A percentile compares a stretch with the other conserved stretches of the same genome.
These are phyloP conservation scores for Ceratocystis harringtonii DNA, from an alignment of 2,329 filamentous ascomycete species.

Conservation along the genomic window DNA sequence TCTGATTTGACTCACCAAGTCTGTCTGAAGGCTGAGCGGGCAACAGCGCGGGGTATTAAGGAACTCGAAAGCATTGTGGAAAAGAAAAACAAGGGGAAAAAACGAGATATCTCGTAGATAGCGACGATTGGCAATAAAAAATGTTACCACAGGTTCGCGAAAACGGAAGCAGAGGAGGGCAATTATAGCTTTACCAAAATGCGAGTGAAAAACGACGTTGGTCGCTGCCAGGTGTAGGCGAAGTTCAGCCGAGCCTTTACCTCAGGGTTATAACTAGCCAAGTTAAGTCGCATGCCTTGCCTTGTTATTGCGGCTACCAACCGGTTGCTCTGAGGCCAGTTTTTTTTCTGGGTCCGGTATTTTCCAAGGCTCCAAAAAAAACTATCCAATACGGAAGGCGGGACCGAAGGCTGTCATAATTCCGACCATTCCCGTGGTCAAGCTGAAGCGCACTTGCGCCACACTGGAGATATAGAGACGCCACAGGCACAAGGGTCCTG, in stretches of 20 bases:
- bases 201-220: constrained; percentile 15
- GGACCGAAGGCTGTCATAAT: constrained; percentile 10
- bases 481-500: not conserved
- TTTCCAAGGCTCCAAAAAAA: constrained; percentile 10
- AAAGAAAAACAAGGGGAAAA: constrained; percentile 11
- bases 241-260: constrained; percentile 14
- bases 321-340: not conserved
- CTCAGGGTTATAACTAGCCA: not conserved
- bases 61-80: constrained; percentile 44
- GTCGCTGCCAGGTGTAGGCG: constrained; percentile 9
- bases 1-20: constrained; percentile 27
- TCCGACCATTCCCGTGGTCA: constrained; percentile 15
- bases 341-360: constrained; percentile 14
- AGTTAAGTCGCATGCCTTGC: not conserved
- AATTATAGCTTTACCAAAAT: constrained; percentile 1
- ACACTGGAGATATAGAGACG: not conserved
- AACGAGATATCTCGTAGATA: constrained; percentile 13
- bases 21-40: constrained; percentile 41
- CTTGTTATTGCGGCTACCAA: not conserved
- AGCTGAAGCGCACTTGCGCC: constrained; percentile 10
- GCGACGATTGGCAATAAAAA: constrained; percentile 6
- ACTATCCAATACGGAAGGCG: constrained; percentile 12
- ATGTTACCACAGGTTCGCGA: constrained; percentile 8
- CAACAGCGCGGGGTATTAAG: constrained; percentile 43
- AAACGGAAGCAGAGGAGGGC: constrained; percentile 2